Base-by-base conservation (phyloP, 78 protist genomes). In the Neovahlkampfia damariscottae region DNA sequence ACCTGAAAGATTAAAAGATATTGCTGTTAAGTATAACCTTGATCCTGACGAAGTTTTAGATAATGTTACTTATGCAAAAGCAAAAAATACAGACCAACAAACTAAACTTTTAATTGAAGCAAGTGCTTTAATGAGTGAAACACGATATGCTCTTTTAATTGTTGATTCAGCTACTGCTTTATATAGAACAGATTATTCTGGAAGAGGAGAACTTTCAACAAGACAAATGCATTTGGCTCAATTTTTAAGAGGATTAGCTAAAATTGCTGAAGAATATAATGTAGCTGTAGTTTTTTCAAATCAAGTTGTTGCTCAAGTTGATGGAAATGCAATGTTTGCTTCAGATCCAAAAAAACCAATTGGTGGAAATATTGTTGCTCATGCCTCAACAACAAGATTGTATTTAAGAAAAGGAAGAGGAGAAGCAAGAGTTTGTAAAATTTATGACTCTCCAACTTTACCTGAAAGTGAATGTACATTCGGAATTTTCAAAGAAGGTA, bases 351-450 rank as follows among this genome's bases (percentile, higher is more conserved):
- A 70, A 41, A 94, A 94, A 85, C 99, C 99, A 40, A 94, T 97
- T 74, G 99, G 99, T 50, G 99, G 99, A 67, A 88, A 98, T 85
- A 96, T 98, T 88, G 91, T 98, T 82, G 99, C 99, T 0, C 99
- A 98, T 76, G 98, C 99, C 0, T 93, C 99, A 0, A 96, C 99
- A 8, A 95, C 99, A 1, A 58, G 91, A 5, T 80, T 94, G 35
- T 90, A 82, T 32, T 76, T 95, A n/a, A 77, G 98, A 30, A 97
- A 97, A 82, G 98, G 99, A 40, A 80, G 93, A 31, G 99, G 97
- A n/a, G 96, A 97, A 73, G 82, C 78, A 5, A 90, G 99, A 38
- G 75, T 96, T 39, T 88, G 95, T 85, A 97, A 97, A 70, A 59
- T 97, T 29, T 96, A 88, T 80, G 99, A 97, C 76, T 91, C 97